A percentile compares a stretch with the other conserved stretches of the same genome.
phyloP scores from a whole-genome alignment of 129 eudicot genomes.

The Chrysanthemum makinoi region DNA sequence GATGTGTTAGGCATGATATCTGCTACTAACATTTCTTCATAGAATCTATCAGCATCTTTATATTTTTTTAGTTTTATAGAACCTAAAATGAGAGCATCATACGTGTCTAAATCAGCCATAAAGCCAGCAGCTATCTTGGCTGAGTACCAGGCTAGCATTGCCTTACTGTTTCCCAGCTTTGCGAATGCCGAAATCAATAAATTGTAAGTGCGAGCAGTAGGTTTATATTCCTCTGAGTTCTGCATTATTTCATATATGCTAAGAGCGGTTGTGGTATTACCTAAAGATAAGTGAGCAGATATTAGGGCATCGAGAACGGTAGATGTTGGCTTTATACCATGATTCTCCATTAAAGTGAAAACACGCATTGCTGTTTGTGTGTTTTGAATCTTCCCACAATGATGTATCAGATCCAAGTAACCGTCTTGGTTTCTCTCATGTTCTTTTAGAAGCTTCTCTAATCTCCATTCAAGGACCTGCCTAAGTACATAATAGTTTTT shows the following conservation, averaged over 20 bases:
- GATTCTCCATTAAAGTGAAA: constrained; percentile 60
- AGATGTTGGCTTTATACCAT: constrained; percentile 47
- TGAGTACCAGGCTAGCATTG: constrained; percentile 50
- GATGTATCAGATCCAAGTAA: constrained; percentile 42
- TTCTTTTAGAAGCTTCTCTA: constrained; percentile 46
- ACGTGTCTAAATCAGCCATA: constrained; percentile 37
- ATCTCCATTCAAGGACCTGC: constrained; percentile 60
- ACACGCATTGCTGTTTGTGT: constrained; percentile 41
- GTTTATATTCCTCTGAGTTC: constrained; percentile 41
- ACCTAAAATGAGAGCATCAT: constrained; percentile 45
- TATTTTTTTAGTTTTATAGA: constrained; percentile 34
- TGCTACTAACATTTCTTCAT: constrained; percentile 45
- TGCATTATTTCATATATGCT: constrained; percentile 66
- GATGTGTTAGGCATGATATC: constrained; percentile 38
- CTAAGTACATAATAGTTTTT: constrained; percentile 14
- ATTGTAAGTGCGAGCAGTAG: constrained; percentile 50
- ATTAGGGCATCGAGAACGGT: constrained; percentile 46
- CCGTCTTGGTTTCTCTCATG: constrained; percentile 26
- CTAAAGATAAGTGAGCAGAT: constrained; percentile 44
- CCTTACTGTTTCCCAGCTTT: constrained; percentile 37
- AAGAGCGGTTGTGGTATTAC: constrained; percentile 47
- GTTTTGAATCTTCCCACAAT: constrained; percentile 46
- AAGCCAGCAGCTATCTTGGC: constrained; percentile 47
- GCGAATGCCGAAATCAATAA: constrained; percentile 54
- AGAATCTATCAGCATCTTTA: constrained; percentile 41